A percentile compares a stretch with the other conserved stretches of the same genome.
Evolutionary conservation across 2,329 filamentous ascomycete species (phyloP).

Genomic region (Phymatotrichopsis omnivora): DNA sequence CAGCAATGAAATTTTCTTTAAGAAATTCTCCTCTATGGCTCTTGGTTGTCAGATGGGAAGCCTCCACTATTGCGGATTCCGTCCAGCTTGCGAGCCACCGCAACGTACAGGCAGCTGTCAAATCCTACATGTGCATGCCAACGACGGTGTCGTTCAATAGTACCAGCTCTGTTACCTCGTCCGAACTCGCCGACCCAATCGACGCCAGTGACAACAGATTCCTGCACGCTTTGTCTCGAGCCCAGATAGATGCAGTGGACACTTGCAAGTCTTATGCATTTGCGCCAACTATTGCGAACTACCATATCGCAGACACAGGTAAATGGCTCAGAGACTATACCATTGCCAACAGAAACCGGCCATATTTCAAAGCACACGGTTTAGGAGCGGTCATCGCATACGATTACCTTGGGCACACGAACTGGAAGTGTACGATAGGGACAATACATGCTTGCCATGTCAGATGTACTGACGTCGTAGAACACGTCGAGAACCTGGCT

Average conservation of each 20-base stretch:
- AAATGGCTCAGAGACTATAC: slow-evolving; percentile 20
- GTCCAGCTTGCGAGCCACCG: no score
- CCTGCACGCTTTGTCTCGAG: slow-evolving; percentile 16
- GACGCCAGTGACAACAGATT: no score
- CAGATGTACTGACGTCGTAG: slow-evolving; percentile 19
- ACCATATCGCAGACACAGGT: slow-evolving; percentile 16
- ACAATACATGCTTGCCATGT: slow-evolving; percentile 12
- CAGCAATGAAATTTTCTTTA: no score
- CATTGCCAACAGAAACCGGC: slow-evolving; percentile 11
- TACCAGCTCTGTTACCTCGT: no score
- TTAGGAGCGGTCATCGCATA: slow-evolving; percentile 22
- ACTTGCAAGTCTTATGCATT: slow-evolving; percentile 26
- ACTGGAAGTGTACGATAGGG: slow-evolving; percentile 25
- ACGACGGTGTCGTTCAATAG: no score
- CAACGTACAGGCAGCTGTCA: no score
- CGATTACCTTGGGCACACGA: slow-evolving; percentile 25
- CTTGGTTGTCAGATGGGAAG: no score
- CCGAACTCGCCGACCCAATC: no score
- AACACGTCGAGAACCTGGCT: slow-evolving; percentile 18
- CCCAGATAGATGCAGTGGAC: slow-evolving; percentile 21
- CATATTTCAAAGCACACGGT: slow-evolving; percentile 20
- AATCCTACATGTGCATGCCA: no score
- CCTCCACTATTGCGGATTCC: no score
- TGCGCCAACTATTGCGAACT: slow-evolving; percentile 22
- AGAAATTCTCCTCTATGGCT: no score